phyloP scores from a whole-genome alignment of 2,329 filamentous ascomycete genomes.

The Aspergillus quadricinctus region DNA sequence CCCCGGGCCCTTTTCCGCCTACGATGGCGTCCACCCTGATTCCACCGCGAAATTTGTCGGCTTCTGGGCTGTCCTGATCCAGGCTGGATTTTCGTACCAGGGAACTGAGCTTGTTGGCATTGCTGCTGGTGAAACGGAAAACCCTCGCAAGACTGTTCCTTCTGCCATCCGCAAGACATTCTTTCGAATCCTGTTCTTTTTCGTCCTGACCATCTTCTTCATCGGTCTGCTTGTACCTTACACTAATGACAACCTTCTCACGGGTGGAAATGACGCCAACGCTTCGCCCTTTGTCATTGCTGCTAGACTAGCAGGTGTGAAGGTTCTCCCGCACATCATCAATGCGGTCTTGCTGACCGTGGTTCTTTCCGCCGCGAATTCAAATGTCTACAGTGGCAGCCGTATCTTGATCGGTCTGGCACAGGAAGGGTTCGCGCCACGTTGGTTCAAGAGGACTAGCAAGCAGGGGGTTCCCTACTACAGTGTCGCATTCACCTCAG shows the following conservation, averaged over 20 bases:
- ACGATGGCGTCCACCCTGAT: conserved; percentile 25
- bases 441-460: conserved; percentile 39
- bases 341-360: conserved; percentile 42
- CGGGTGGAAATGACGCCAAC: conserved; percentile 36
- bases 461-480: conserved; percentile 43
- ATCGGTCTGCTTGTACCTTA: conserved; percentile 67
- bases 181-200: conserved; percentile 66
- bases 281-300: conserved; percentile 44
- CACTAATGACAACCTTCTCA: conserved; percentile 51
- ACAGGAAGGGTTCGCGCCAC: conserved; percentile 43
- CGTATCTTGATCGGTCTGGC: conserved; percentile 66
- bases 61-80: conserved; percentile 50
- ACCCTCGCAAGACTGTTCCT: conserved; percentile 69
- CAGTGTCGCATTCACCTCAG: conserved; percentile 41
- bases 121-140: conserved; percentile 70
- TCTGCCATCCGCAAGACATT: conserved; percentile 70
- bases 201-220: conserved; percentile 51
- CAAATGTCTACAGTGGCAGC: conserved; percentile 47
- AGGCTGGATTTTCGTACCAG: conserved; percentile 40
- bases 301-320: conserved; percentile 34
- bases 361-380: conserved; percentile 42
- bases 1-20: conserved; percentile 64
- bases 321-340: conserved; percentile 37
- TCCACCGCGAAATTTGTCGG: conserved; percentile 58
- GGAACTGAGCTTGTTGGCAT: conserved; percentile 74